These are phyloP conservation scores for Asterochloris sp. DNA, from an alignment of 139 green algal species.

Conservation along the genomic window DNA sequence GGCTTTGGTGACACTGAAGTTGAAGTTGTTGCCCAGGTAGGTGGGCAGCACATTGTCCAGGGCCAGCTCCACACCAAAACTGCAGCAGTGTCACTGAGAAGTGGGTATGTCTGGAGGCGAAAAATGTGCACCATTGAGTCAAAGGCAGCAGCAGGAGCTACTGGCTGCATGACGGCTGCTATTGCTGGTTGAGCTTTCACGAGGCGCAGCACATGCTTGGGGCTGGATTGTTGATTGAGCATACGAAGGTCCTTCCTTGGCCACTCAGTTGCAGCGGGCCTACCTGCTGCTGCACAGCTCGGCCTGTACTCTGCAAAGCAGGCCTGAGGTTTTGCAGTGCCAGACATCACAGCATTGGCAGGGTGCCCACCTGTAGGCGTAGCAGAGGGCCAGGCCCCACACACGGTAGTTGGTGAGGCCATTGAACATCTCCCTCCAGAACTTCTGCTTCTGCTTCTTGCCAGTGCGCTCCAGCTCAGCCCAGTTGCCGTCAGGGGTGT, in stretches of 20 bases:
- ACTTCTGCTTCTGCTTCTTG: conserved; percentile 59
- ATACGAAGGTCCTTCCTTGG: no score
- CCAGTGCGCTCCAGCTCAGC: conserved; percentile 64
- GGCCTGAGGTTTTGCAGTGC: conserved; percentile 35
- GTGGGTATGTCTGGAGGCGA: no score
- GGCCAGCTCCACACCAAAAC: conserved; percentile 56
- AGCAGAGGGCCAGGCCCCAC: conserved; percentile 48
- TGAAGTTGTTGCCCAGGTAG: conserved; percentile 73
- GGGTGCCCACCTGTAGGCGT: conserved; percentile 40
- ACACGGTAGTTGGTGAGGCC: conserved; percentile 57
- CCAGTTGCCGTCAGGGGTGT: conserved; percentile 89
- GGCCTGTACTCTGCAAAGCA: no score
- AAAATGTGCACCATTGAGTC: no score
- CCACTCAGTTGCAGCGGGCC: no score
- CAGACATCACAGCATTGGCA: neutral
- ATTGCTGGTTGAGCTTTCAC: no score
- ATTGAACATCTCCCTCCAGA: conserved; percentile 15
- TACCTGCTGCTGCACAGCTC: no score
- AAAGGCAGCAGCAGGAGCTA: no score
- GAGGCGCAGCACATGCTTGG: no score
- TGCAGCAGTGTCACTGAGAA: neutral
- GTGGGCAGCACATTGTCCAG: conserved; percentile 72
- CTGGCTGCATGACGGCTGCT: no score
- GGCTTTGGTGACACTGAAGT: conserved; percentile 47
- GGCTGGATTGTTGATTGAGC: no score